A percentile compares a stretch with the other conserved stretches of the same genome.
These are phyloP conservation scores for Groenewaldozyma sp. DNA, from an alignment of 1,139 yeast species.

Conservation along the genomic window DNA sequence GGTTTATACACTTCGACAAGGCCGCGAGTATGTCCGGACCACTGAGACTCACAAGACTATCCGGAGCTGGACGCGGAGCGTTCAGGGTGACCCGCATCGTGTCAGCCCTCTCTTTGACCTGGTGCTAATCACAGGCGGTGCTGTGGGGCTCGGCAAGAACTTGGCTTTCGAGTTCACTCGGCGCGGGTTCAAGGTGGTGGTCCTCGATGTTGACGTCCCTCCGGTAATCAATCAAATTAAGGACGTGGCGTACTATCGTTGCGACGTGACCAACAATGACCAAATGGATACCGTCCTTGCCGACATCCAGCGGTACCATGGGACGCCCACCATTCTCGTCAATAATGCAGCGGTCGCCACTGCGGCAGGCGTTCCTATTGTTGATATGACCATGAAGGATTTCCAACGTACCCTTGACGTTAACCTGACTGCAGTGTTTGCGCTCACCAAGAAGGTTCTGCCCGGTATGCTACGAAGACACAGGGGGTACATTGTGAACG, in stretches of 20 bases:
- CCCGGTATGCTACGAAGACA: slow-evolving; percentile 57
- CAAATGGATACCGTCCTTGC: slow-evolving; percentile 13
- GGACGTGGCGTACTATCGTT: slow-evolving; percentile 46
- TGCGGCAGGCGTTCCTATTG: slow-evolving; percentile 45
- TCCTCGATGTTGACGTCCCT: slow-evolving; percentile 52
- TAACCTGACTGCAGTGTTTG: slow-evolving; percentile 61
- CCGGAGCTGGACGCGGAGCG: slow-evolving; percentile 6
- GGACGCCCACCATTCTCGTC: slow-evolving; percentile 55
- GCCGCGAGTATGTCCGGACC: slow-evolving; percentile 7
- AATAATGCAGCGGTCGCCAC: slow-evolving; percentile 71
- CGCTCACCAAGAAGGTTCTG: slow-evolving; percentile 57
- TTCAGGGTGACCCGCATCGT: slow-evolving; percentile 1
- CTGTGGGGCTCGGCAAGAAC: slow-evolving; percentile 64
- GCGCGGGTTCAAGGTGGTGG: slow-evolving; percentile 43
- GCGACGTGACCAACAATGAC: slow-evolving; percentile 53
- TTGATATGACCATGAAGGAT: slow-evolving; percentile 46
- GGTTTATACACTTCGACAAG: not conserved
- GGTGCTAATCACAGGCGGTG: slow-evolving; percentile 77
- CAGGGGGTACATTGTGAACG: slow-evolving; percentile 70
- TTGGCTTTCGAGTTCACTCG: slow-evolving; percentile 40
- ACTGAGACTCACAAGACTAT: slow-evolving; percentile 7
- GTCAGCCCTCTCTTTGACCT: slow-evolving; percentile 29
- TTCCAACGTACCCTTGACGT: slow-evolving; percentile 54
- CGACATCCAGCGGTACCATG: slow-evolving; percentile 38
- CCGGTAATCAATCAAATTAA: slow-evolving; percentile 26